Base-by-base conservation (phyloP, 176 grass and related monocot genomes). In the Dactylis glomerata region DNA sequence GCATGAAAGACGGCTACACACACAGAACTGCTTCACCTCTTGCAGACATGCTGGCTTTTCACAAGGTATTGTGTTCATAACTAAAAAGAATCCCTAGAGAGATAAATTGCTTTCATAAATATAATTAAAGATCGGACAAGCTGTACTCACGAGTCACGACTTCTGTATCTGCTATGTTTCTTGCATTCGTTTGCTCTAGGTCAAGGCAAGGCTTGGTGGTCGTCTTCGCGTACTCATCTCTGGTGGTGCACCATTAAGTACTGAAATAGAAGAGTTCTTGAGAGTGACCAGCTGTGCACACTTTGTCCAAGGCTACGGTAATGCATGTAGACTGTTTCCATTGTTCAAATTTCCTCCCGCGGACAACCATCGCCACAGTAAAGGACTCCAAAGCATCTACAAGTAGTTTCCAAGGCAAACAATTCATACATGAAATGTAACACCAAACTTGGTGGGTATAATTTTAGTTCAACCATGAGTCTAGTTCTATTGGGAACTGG, bases 211-310 rank as follows among this genome's bases (percentile, higher is more conserved):
- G 84, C 85, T 98, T 6, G 95, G 95, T 57, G 92, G 95, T 40
- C 91, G 91, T 55, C 31, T 98, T 90, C 95, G 95, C 62, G 82
- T 98, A 85, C 79, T 98, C 79, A 89, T 98, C 69, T 90, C 95
- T 1, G 95, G 95, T 65, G 92, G 95, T 13, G 95, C 95, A 30
- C 95, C 95, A 31, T 82, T 98, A 76, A 95, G 88, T 83, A 87
- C 55, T 63, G 95, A 98, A 54, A 98, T 98, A 27, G 95, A 98
- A 85, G 95, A 98, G 52, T 98, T 98, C 86, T 52, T 98, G 83
- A 85, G 95, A 73, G 95, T 98, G 67, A 95, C 95, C 65, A 87
- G 85, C 67, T 98, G 95, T 78, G 95, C 95, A 81, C 91, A 88
- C 71, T 82, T 95, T 33, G 22, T 66, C 73, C 95, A 98, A 93